phyloP scores from a whole-genome alignment of 495 filamentous ascomycete genomes.

The Hypoxylon lienhwacheense region DNA sequence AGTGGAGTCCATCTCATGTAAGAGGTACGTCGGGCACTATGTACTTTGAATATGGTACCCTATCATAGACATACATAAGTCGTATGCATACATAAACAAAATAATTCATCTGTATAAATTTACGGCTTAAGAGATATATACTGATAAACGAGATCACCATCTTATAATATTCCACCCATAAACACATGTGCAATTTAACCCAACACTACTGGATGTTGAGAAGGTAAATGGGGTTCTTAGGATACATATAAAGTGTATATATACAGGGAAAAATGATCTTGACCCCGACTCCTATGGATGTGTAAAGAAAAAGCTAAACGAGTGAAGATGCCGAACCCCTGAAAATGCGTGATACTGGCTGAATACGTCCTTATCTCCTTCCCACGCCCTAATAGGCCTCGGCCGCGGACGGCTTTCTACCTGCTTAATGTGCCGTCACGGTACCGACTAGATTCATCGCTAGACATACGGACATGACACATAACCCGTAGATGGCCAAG shows the following conservation, averaged over 20 bases:
- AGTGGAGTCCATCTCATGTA: too few relatives aligned
- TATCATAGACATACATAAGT: too few relatives aligned
- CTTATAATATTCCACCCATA: constrained; percentile 3
- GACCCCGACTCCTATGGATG: constrained; percentile 23
- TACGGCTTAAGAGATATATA: background rate
- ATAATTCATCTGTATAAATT: too few relatives aligned
- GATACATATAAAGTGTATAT: constrained; percentile 4
- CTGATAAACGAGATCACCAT: background rate
- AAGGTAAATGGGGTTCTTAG: constrained; percentile 1
- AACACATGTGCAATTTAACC: too few relatives aligned
- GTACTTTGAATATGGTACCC: too few relatives aligned
- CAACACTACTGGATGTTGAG: constrained; percentile 6
- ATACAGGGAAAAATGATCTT: constrained; percentile 15
- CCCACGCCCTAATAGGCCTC: background rate
- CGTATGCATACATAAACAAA: too few relatives aligned
- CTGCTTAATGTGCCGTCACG: constrained; percentile 19
- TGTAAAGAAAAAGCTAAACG: constrained; percentile 10
- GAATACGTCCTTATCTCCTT: background rate
- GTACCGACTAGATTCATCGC: constrained; percentile 78
- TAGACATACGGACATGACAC: constrained; percentile 90
- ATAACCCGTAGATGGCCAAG: constrained; percentile 77
- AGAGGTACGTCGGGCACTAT: too few relatives aligned
- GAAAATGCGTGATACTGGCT: constrained; percentile 2
- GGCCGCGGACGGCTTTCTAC: background rate
- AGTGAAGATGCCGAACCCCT: constrained; percentile 11